Percentiles rank a stretch among this genome's conserved stretches.
Evolutionary conservation across 129 eudicot species (phyloP).

Genomic region (Flaveria robusta): DNA sequence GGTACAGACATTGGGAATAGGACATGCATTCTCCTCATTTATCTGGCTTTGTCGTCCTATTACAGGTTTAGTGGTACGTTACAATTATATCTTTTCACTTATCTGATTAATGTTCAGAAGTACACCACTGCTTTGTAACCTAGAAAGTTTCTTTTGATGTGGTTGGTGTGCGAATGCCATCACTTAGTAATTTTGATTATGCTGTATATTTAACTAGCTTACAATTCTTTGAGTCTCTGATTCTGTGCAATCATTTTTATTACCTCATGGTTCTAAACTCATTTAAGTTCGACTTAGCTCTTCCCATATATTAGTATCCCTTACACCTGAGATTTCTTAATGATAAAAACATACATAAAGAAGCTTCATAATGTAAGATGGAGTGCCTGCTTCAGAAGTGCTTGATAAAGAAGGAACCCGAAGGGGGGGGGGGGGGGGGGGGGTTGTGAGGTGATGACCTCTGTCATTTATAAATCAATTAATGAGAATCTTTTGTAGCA

Average conservation of each 20-base stretch:
- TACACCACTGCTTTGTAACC: constrained; percentile 6
- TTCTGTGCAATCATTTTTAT: background rate
- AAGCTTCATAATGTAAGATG: constrained; percentile 18
- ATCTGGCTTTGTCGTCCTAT: constrained; percentile 99
- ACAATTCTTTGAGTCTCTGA: constrained; percentile 1
- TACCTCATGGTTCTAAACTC: constrained; percentile 1
- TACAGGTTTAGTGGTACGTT: constrained; percentile 96
- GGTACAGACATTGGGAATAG: constrained; percentile 95
- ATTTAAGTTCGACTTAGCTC: constrained; percentile 15
- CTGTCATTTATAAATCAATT: background rate
- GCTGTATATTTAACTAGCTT: background rate
- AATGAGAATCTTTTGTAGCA: constrained; percentile 18
- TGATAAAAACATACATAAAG: constrained; percentile 16
- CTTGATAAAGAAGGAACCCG: background rate
- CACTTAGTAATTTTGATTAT: background rate
- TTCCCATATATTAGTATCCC: constrained; percentile 10
- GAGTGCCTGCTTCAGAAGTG: constrained; percentile 18
- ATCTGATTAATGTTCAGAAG: constrained; percentile 16
- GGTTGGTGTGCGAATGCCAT: background rate
- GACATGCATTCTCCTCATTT: constrained; percentile 95
- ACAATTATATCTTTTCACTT: constrained; percentile 15
- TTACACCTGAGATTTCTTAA: constrained; percentile 18
- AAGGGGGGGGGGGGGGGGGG: no score
- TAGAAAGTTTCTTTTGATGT: constrained; percentile 3
- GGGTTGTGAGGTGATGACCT: constrained; percentile 15